phyloP scores from a whole-genome alignment of 2,329 filamentous ascomycete genomes.

The Aspergillus japonicus region DNA sequence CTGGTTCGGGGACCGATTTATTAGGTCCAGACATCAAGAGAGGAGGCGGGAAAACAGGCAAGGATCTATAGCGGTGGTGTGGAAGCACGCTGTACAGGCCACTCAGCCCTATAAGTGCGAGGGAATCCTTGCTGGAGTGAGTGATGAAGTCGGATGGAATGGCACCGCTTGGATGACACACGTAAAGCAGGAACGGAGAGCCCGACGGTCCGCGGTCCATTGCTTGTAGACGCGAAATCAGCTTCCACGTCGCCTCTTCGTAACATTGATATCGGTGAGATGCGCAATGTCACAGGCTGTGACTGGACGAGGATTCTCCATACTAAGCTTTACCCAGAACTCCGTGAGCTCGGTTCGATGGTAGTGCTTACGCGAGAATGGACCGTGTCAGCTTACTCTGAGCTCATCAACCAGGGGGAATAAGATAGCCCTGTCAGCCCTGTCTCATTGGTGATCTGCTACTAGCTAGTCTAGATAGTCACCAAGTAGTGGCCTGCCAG shows the following conservation, averaged over 20 bases:
- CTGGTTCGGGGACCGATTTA: conserved; percentile 7
- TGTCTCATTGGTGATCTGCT: neutral
- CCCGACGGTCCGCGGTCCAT: too few species aligned
- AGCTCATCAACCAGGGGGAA: too few species aligned
- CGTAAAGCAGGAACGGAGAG: neutral
- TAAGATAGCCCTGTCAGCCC: too few species aligned
- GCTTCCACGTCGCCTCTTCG: conserved; percentile 58
- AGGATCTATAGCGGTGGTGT: neutral
- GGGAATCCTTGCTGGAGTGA: neutral
- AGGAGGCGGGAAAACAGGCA: neutral
- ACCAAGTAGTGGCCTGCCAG: neutral
- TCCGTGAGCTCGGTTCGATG: conserved; percentile 48
- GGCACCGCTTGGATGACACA: neutral
- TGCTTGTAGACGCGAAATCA: too few species aligned
- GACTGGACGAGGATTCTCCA: too few species aligned
- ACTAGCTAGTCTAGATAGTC: too few species aligned
- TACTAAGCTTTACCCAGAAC: conserved; percentile 59
- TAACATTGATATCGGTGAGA: too few species aligned
- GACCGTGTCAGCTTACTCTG: neutral
- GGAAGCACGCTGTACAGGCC: neutral
- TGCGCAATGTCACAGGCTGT: too few species aligned
- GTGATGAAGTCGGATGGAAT: neutral
- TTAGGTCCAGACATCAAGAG: neutral
- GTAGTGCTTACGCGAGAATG: neutral
- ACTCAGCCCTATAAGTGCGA: neutral